Evolutionary conservation across 2,329 filamentous ascomycete genomes (phyloP).

Genomic region (Penicillium fuscoglaucum): DNA sequence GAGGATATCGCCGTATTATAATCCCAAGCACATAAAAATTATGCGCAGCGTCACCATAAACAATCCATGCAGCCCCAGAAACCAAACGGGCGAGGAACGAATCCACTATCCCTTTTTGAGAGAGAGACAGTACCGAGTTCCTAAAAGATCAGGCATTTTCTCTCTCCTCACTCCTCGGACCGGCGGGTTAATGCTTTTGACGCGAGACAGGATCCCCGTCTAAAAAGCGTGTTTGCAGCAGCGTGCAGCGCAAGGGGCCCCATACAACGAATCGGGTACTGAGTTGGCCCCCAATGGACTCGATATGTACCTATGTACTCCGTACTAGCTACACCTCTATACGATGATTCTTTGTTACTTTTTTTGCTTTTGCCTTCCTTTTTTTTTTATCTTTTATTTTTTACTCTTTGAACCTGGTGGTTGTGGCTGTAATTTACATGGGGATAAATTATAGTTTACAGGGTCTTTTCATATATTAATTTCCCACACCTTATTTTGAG

Average conservation of each 20-base stretch:
- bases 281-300: neutral
- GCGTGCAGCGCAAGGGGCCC: constrained; percentile 24
- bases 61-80: constrained; percentile 13
- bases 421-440: neutral
- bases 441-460: neutral
- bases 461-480: constrained; percentile 4
- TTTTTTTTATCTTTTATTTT: too few relatives aligned
- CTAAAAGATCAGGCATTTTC: constrained; percentile 16
- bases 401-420: neutral
- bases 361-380: neutral
- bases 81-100: constrained; percentile 12
- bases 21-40: neutral
- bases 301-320: neutral
- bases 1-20: constrained; percentile 12
- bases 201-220: constrained; percentile 18
- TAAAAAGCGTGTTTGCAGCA: constrained; percentile 12
- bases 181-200: constrained; percentile 13
- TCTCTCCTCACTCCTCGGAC: constrained; percentile 23
- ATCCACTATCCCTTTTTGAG: constrained; percentile 22
- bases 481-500: constrained; percentile 1
- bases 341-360: neutral
- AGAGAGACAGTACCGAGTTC: constrained; percentile 12
- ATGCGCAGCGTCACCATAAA: constrained; percentile 11
- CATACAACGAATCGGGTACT: constrained; percentile 9
- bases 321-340: neutral